Conservation (phyloP, 2,329 filamentous ascomycete genomes). For the Nigrospora oryzae region DNA sequence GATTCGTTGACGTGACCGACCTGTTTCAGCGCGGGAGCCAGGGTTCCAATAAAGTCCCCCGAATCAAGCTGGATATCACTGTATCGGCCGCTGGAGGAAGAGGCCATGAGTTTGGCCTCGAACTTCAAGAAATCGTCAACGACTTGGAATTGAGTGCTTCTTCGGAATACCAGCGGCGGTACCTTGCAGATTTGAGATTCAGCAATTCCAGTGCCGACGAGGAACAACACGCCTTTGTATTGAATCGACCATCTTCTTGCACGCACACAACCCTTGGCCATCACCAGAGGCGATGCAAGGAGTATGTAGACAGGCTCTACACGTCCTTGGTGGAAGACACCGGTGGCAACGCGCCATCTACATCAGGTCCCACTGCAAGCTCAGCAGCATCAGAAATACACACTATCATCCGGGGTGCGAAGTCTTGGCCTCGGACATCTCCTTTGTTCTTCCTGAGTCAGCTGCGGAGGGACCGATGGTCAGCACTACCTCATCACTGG, state of each 20-base stretch:
- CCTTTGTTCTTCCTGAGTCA: conserved; percentile 19
- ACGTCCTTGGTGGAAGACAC: too few relatives aligned
- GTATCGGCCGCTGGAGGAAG: background rate
- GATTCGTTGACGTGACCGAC: background rate
- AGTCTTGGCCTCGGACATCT: background rate
- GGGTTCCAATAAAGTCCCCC: background rate
- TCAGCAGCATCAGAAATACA: background rate
- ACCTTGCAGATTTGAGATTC: background rate
- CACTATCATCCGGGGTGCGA: background rate
- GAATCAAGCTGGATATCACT: background rate
- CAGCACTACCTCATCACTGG: conserved; percentile 21
- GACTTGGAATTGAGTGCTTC: background rate
- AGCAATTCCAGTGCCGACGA: background rate
- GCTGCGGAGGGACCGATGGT: conserved; percentile 18
- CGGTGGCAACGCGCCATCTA: too few relatives aligned
- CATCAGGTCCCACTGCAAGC: too few relatives aligned
- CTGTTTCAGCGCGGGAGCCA: background rate
- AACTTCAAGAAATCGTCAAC: background rate
- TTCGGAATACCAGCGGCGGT: background rate
- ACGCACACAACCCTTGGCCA: too few relatives aligned
- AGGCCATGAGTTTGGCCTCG: background rate
- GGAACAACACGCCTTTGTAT: background rate
- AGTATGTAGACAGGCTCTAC: too few relatives aligned
- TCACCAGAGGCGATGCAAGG: too few relatives aligned
- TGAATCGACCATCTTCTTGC: background rate